phyloP scores from a whole-genome alignment of 495 filamentous ascomycete genomes.

The Penicillium argentinense region DNA sequence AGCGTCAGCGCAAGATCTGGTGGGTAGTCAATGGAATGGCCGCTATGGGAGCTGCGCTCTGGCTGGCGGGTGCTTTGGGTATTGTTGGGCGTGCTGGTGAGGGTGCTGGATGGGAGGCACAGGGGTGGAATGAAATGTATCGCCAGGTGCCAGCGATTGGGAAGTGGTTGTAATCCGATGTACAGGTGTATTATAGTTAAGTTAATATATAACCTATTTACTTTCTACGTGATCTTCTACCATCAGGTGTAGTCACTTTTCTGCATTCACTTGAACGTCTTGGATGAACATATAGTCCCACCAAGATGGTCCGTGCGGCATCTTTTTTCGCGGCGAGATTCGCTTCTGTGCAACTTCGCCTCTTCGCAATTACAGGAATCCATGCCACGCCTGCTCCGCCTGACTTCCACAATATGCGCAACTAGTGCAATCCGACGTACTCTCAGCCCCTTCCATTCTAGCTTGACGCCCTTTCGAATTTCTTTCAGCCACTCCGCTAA shows the following conservation, averaged over 20 bases:
- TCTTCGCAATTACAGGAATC: too few relatives aligned
- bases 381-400: too few relatives aligned
- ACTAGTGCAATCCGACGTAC: too few relatives aligned
- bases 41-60: slow-evolving; percentile 58
- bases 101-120: slow-evolving; percentile 74
- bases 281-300: too few relatives aligned
- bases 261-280: too few relatives aligned
- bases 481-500: slow-evolving; percentile 8
- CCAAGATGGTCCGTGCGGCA: too few relatives aligned
- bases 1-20: slow-evolving; percentile 59
- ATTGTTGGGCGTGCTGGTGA: slow-evolving; percentile 72
- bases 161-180: slow-evolving; percentile 41
- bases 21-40: slow-evolving; percentile 65
- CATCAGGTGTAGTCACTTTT: too few relatives aligned
- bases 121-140: slow-evolving; percentile 72
- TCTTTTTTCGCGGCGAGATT: too few relatives aligned
- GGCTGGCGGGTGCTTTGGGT: slow-evolving; percentile 79
- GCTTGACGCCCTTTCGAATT: not conserved
- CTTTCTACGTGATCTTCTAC: too few relatives aligned
- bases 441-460: too few relatives aligned
- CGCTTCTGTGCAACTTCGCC: too few relatives aligned
- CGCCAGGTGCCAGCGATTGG: slow-evolving; percentile 53
- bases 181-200: slow-evolving; percentile 1
- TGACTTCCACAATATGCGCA: too few relatives aligned
- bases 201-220: slow-evolving; percentile 6